Conservation (phyloP, 768 basidiomycete genomes). For the Leccinum disarticulatum region DNA sequence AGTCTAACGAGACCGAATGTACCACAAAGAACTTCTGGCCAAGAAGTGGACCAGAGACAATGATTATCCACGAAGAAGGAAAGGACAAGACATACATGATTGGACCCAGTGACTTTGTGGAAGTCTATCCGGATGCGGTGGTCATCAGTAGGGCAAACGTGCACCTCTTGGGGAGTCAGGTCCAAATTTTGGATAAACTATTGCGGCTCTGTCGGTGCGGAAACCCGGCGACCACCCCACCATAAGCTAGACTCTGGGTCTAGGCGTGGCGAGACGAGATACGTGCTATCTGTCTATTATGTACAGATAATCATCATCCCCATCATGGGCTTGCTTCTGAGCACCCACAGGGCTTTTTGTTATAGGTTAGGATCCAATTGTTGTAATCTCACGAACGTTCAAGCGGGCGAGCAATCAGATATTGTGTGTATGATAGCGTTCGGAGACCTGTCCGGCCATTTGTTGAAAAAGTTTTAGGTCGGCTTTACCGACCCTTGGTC, state of each 20-base stretch:
- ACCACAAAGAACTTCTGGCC: not conserved
- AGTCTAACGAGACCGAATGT: not conserved
- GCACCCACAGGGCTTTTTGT: not conserved
- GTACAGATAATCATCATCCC: not conserved
- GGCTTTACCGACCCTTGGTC: not conserved
- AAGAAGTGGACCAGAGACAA: not conserved
- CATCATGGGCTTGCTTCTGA: not conserved
- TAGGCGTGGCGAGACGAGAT: not conserved
- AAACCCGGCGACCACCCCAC: not conserved
- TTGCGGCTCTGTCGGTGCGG: not conserved
- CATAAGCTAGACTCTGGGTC: not conserved
- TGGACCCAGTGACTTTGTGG: not conserved
- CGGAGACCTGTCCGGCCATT: not conserved
- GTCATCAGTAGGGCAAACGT: not conserved
- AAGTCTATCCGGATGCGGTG: not conserved
- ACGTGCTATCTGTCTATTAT: not conserved
- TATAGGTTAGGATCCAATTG: not conserved
- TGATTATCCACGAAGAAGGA: not conserved
- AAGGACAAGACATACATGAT: not conserved
- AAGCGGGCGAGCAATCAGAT: not conserved
- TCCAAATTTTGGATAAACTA: not conserved
- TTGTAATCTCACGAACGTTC: not conserved
- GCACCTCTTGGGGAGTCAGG: not conserved
- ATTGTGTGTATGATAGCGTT: not conserved
- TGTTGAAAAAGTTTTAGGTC: not conserved